These are phyloP conservation scores for Boletus fagicola DNA, from an alignment of 768 basidiomycete genomes.

Conservation along the genomic window DNA sequence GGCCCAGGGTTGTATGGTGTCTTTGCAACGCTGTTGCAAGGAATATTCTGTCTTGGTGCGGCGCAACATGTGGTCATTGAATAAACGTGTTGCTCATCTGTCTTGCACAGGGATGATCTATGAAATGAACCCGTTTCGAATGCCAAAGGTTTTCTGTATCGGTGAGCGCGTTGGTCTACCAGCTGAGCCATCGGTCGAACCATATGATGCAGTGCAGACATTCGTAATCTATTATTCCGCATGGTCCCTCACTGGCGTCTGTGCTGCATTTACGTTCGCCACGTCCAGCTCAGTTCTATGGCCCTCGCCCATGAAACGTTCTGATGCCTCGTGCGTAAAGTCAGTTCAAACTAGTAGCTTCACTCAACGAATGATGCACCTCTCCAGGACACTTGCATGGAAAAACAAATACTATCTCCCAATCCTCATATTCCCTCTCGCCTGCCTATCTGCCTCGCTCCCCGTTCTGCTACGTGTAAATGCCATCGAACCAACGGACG, in stretches of 20 bases:
- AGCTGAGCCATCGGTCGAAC: slow-evolving; percentile 10
- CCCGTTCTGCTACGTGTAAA: slow-evolving; percentile 43
- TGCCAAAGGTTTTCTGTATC: slow-evolving; percentile 59
- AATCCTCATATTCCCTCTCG: slow-evolving; percentile 47
- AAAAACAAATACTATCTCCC: slow-evolving; percentile 43
- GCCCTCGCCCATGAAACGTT: slow-evolving; percentile 32
- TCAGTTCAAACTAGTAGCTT: neutral
- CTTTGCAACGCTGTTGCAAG: slow-evolving; percentile 52
- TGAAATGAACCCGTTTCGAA: slow-evolving; percentile 57
- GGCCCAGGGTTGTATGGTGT: slow-evolving; percentile 47
- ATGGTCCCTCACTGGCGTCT: slow-evolving; percentile 45
- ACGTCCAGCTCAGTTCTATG: slow-evolving; percentile 46
- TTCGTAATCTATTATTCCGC: slow-evolving; percentile 40
- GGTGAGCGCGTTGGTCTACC: slow-evolving; percentile 34
- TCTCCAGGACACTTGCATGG: slow-evolving; percentile 49
- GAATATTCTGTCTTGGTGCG: slow-evolving; percentile 59
- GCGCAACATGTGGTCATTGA: neutral
- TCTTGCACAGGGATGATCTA: slow-evolving; percentile 53
- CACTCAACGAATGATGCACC: neutral
- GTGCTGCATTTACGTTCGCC: slow-evolving; percentile 44
- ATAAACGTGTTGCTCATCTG: neutral
- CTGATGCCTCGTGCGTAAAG: slow-evolving; percentile 19
- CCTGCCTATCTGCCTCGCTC: slow-evolving; percentile 43
- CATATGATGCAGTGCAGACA: slow-evolving; percentile 19
- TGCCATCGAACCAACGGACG: slow-evolving; percentile 46